Evolutionary conservation across 1,284 basidiomycete genomes (phyloP).

Genomic region (Volvariella surrecta): DNA sequence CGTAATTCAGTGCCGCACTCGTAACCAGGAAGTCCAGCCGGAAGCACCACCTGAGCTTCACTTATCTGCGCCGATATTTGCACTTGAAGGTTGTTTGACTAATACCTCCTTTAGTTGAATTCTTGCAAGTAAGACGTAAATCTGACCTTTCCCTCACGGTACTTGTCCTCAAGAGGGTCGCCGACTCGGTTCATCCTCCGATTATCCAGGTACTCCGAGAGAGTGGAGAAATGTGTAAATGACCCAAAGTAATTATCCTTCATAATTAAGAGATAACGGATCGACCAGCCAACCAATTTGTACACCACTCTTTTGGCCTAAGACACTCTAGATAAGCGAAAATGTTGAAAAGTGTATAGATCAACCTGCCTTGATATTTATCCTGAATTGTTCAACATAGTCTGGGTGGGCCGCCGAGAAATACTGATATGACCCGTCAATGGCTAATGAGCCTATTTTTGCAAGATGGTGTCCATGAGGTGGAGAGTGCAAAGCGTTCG

Average conservation of each 20-base stretch:
- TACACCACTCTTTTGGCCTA: conserved; percentile 51
- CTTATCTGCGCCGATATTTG: conserved; percentile 51
- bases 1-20: conserved; percentile 23
- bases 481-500: conserved; percentile 64
- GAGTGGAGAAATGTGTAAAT: conserved; percentile 86
- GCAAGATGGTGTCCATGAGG: conserved; percentile 52
- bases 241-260: conserved; percentile 89
- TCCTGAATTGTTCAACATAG: conserved; percentile 69
- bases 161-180: conserved; percentile 75
- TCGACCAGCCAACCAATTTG: conserved; percentile 78
- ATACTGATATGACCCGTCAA: conserved; percentile 73
- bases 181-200: conserved; percentile 54
- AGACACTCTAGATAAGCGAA: conserved; percentile 5
- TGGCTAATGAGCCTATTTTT: conserved; percentile 43
- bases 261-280: conserved; percentile 80
- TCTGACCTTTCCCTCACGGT: conserved; percentile 65
- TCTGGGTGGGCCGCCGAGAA: conserved; percentile 59
- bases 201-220: conserved; percentile 76
- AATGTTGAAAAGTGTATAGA: conserved; percentile 2
- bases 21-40: conserved; percentile 72
- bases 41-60: conserved; percentile 52
- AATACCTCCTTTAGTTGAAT: conserved; percentile 7
- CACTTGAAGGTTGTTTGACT: conserved; percentile 81
- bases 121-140: conserved; percentile 6
- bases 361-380: conserved; percentile 61